Base-by-base conservation (phyloP, 129 eudicot genomes). In the Flaveria robusta region DNA sequence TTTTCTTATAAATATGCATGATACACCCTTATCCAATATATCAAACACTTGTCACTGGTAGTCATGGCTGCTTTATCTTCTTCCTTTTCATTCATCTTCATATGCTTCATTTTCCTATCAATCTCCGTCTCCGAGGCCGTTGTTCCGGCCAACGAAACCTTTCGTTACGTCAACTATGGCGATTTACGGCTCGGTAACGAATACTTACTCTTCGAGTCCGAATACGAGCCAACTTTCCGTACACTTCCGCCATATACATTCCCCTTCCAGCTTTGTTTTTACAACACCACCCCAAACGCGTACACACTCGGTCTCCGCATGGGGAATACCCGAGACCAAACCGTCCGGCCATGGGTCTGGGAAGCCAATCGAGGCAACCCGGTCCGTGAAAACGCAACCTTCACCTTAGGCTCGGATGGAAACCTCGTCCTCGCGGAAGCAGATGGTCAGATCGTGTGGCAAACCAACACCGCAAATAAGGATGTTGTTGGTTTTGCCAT, bases 351-450 rank as follows among this genome's bases (percentile, higher is more conserved):
- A 0, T 86, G 87, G 85, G 90, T 86, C 14, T 83, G 85, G 85
- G 85, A 86, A 26, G 90, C 90, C 8, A 86, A 86, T 54, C 74
- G 90, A 0, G 86, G 70, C 11, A 56, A 74, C 41, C 90, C 85
- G 0, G 90, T 86, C 5, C 46, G 70, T 0, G 87, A 86, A 20
- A 77, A 80, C 49, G 87, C 87, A 43, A 86, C 87, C 9, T 26
- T 83, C 0, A 23, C 81, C 2, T 66, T 86, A 11, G 81, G 86
- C 18, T 3, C 4, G 1, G 74, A 83, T 3, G 90, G 87, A 18
- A 86, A 83, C 75, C 79, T 83, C 0, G 71, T 86, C n/a, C 71
- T 83, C 3, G 87, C 85, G 0, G 82, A 86, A 6, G 76, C 78
- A 13, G 74, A 80, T 7, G 87, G 85, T 8, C 75, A 46, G 19